Evolutionary conservation across 495 filamentous ascomycete species (phyloP).

Genomic region (Tetracladium marchalianum): DNA sequence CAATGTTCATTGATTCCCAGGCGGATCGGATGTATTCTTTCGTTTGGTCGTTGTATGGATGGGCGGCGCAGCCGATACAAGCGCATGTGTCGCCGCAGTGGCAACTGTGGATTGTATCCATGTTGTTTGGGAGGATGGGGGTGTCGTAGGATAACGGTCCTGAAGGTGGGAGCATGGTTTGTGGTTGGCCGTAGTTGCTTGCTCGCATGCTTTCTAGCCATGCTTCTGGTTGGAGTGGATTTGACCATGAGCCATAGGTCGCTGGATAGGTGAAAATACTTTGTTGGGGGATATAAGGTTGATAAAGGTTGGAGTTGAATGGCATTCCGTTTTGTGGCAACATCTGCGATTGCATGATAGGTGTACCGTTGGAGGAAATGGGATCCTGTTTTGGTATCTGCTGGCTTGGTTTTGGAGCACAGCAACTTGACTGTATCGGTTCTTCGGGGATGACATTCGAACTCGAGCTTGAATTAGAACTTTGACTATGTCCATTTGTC

Average conservation of each 20-base stretch:
- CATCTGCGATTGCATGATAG: constrained; percentile 9
- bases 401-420: constrained; percentile 7
- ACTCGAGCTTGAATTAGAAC: constrained; percentile 8
- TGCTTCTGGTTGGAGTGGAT: constrained; percentile 30
- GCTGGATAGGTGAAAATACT: constrained; percentile 23
- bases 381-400: constrained; percentile 7
- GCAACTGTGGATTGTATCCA: constrained; percentile 28
- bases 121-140: constrained; percentile 7
- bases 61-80: constrained; percentile 58
- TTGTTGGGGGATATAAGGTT: constrained; percentile 5
- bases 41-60: constrained; percentile 68
- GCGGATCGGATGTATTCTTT: constrained; percentile 45
- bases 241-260: constrained; percentile 28
- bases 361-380: constrained; percentile 4
- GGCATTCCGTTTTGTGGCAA: constrained; percentile 9
- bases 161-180: neutral
- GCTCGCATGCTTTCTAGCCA: constrained; percentile 26
- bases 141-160: constrained; percentile 10
- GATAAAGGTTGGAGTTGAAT: constrained; percentile 9
- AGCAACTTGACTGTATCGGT: constrained; percentile 9
- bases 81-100: constrained; percentile 57
- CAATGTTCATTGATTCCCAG: constrained; percentile 13
- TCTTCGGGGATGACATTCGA: constrained; percentile 9
- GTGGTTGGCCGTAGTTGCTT: constrained; percentile 9
- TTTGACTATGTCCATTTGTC: constrained; percentile 11